These are phyloP conservation scores for Neophaeococcomyces mojaviensis DNA, from an alignment of 2,329 filamentous ascomycete genomes.

Conservation along the genomic window DNA sequence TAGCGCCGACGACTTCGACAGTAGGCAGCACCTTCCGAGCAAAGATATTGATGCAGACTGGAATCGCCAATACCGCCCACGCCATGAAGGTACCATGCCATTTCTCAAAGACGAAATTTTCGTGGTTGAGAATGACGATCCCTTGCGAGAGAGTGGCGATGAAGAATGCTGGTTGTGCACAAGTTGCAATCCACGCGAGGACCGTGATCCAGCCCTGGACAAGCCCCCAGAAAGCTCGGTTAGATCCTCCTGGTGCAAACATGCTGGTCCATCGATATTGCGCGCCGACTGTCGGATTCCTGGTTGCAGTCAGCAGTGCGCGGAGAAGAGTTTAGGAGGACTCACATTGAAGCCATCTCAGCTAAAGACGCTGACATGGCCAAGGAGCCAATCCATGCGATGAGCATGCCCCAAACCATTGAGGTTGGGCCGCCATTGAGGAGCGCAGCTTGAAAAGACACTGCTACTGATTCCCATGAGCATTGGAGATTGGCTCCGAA, in stretches of 20 bases:
- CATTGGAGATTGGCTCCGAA: slow-evolving; percentile 6
- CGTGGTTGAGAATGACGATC: slow-evolving; percentile 31
- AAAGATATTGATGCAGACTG: slow-evolving; percentile 30
- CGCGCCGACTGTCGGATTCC: slow-evolving; percentile 19
- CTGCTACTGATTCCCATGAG: slow-evolving; percentile 8
- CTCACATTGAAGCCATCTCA: slow-evolving; percentile 34
- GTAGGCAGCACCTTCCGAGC: slow-evolving; percentile 26
- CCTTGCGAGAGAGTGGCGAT: slow-evolving; percentile 30
- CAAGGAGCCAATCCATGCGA: slow-evolving; percentile 23
- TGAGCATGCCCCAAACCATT: slow-evolving; percentile 22
- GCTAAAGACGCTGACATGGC: slow-evolving; percentile 28
- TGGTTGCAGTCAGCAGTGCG: background rate
- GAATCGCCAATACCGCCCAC: slow-evolving; percentile 29
- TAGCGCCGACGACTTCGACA: slow-evolving; percentile 23
- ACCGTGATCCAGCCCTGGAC: slow-evolving; percentile 14
- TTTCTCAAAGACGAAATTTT: slow-evolving; percentile 30
- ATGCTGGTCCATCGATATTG: slow-evolving; percentile 37
- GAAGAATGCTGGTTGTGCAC: slow-evolving; percentile 27
- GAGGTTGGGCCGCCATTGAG: slow-evolving; percentile 23
- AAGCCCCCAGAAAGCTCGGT: slow-evolving; percentile 17
- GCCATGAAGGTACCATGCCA: slow-evolving; percentile 45
- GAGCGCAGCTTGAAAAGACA: slow-evolving; percentile 3
- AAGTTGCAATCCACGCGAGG: slow-evolving; percentile 28
- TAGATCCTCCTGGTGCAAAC: slow-evolving; percentile 28
- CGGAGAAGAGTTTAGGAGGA: background rate